Base-by-base conservation (phyloP, 768 basidiomycete genomes). In the Agrocybe praecox region DNA sequence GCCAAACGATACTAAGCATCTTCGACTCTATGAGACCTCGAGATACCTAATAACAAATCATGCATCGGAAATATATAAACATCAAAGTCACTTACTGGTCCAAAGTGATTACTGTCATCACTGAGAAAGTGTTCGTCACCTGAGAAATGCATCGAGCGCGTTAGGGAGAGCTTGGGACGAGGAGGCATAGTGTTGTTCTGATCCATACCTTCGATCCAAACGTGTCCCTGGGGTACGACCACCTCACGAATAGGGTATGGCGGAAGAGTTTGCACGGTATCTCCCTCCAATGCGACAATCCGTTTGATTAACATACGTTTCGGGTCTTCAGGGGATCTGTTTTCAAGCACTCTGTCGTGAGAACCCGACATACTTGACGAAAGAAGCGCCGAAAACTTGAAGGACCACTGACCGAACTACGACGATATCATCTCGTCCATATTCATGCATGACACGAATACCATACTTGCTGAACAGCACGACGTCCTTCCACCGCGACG, bases 91-190 rank as follows among this genome's bases (percentile, higher is more conserved):
- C 79, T 57, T 66, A 89, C 88, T 9, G 89, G 85, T 7, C 90
- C 89, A 67, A 88, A 89, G 1, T 74, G 68, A 67, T 90, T 90
- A 72, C 88, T 90, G 63, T 90, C 90, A 52, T 85, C 77, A 9
- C 84, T 88, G 54, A 82, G 77, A 62, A 85, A 87, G 5, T 80
- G 76, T 64, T 89, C 85, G 57, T 90, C 88, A 8, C 88, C 88
- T 88, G 50, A 18, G 32, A 36, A 44, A 18, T n/a, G n/a, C 9
- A 23, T 29, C 7, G 49, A 23, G 49, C 17, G 12, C 17, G 15
- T 21, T 22, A n/a, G 12, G 6, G 9, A 29, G 9, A 29, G n/a
- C n/a, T n/a, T n/a, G 9, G 26, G 26, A 29, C 26, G 9, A 29
- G 26, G n/a, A n/a, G n/a, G n/a, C n/a, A 29, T 29, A 9, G 26